These are phyloP conservation scores for Neospora caninum DNA, from an alignment of 169 alveolate genomes.

Conservation along the genomic window DNA sequence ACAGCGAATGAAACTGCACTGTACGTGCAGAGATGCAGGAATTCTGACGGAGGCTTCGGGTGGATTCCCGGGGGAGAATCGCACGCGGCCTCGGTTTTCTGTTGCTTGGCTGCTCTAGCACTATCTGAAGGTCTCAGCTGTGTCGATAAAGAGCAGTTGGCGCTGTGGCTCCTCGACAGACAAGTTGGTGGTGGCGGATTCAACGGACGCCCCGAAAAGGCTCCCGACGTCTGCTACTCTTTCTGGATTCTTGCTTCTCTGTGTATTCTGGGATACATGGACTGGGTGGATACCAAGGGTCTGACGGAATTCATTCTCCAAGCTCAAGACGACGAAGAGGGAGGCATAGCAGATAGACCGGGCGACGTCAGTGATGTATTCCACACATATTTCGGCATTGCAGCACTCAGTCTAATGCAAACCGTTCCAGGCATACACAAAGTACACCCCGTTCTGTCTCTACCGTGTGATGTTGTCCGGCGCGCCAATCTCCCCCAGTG, in stretches of 20 bases:
- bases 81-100: conserved; percentile 95
- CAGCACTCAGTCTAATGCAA: conserved; percentile 81
- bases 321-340: conserved; percentile 61
- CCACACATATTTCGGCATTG: conserved; percentile 93
- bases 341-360: conserved; percentile 71
- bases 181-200: conserved; percentile 89
- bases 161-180: conserved; percentile 88
- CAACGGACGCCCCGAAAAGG: conserved; percentile 95
- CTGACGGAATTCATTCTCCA: conserved; percentile 62
- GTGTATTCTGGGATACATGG: conserved; percentile 76
- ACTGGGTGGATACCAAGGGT: conserved; percentile 53
- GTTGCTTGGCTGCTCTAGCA: conserved; percentile 84
- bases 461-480: conserved; percentile 45
- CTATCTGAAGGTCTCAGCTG: conserved; percentile 52
- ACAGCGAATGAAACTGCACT: conserved; percentile 81
- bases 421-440: conserved; percentile 11
- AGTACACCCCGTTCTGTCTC: conserved; percentile 62
- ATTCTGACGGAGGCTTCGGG: conserved; percentile 93
- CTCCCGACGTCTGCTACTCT: conserved; percentile 95
- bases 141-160: conserved; percentile 36
- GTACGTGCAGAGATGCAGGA: conserved; percentile 85
- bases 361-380: conserved; percentile 89
- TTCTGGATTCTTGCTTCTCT: conserved; percentile 93
- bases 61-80: conserved; percentile 94
- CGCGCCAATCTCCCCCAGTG: neutral